phyloP scores from a whole-genome alignment of 2,329 filamentous ascomycete species.

The Penicillium sp. region DNA sequence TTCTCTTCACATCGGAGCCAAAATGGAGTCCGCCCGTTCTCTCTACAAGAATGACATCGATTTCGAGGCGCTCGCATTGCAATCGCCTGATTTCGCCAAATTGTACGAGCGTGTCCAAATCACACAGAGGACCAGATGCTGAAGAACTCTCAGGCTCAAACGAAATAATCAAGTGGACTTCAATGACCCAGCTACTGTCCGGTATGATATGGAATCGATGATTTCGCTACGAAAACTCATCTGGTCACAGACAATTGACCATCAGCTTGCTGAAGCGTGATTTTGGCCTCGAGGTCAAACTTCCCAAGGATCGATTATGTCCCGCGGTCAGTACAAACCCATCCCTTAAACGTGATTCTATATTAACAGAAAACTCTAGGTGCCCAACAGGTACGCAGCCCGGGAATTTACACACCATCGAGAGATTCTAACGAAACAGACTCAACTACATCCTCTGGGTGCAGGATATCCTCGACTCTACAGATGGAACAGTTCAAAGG shows the following conservation, averaged over 20 bases:
- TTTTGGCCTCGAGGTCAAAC: slow-evolving; percentile 68
- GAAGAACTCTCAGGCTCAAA: slow-evolving; percentile 46
- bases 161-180: slow-evolving; percentile 71
- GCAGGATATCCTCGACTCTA: slow-evolving; percentile 74
- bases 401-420: background rate
- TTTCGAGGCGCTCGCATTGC: slow-evolving; percentile 60
- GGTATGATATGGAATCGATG: slow-evolving; percentile 49
- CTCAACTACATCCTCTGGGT: slow-evolving; percentile 93
- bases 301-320: slow-evolving; percentile 79
- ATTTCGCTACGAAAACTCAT: slow-evolving; percentile 3
- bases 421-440: slow-evolving; percentile 41
- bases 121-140: slow-evolving; percentile 2
- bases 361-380: slow-evolving; percentile 26
- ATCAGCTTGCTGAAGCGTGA: slow-evolving; percentile 73
- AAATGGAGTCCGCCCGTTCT: slow-evolving; percentile 40
- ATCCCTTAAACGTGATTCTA: background rate
- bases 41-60: slow-evolving; percentile 61
- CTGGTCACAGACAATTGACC: slow-evolving; percentile 60
- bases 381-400: slow-evolving; percentile 46
- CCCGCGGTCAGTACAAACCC: slow-evolving; percentile 63
- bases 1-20: background rate
- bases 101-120: slow-evolving; percentile 42
- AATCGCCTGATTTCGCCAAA: slow-evolving; percentile 61
- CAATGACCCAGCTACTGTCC: slow-evolving; percentile 70
- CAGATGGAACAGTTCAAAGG: slow-evolving; percentile 48